phyloP scores from a whole-genome alignment of 202 grass and related monocot genomes.

The Musa balbisiana region DNA sequence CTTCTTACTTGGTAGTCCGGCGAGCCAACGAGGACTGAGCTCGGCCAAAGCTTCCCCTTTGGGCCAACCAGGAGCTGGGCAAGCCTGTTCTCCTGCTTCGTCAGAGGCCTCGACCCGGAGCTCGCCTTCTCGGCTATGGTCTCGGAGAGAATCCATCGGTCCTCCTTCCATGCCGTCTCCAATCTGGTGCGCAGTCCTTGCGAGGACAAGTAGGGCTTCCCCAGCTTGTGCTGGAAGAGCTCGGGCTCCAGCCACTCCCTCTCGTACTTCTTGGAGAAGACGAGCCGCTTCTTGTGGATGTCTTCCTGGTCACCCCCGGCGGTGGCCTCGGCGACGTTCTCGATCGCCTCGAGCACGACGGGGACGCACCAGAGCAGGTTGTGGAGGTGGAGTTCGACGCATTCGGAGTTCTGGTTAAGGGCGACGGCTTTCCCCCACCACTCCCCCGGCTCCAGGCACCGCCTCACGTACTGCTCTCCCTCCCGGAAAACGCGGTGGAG shows the following conservation, averaged over 20 bases:
- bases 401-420: slow-evolving; percentile 13
- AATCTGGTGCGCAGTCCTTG: slow-evolving; percentile 1
- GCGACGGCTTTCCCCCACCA: slow-evolving; percentile 26
- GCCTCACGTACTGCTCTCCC: slow-evolving; percentile 21
- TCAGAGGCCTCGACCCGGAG: neutral
- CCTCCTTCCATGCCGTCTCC: slow-evolving; percentile 21
- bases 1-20: slow-evolving; percentile 20
- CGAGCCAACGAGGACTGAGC: slow-evolving; percentile 13
- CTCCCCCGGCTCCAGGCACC: slow-evolving; percentile 23
- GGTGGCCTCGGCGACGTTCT: slow-evolving; percentile 13
- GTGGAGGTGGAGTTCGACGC: slow-evolving; percentile 25
- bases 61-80: slow-evolving; percentile 18
- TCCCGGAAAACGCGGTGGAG: slow-evolving; percentile 14
- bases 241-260: slow-evolving; percentile 23
- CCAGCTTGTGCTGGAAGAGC: slow-evolving; percentile 19
- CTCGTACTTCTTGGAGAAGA: slow-evolving; percentile 26
- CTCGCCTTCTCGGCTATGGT: neutral
- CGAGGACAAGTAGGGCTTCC: slow-evolving; percentile 11
- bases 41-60: slow-evolving; percentile 14
- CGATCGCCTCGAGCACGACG: slow-evolving; percentile 22
- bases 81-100: slow-evolving; percentile 18
- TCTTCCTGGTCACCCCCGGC: slow-evolving; percentile 13
- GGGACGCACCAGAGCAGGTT: slow-evolving; percentile 23
- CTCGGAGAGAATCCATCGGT: slow-evolving; percentile 23
- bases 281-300: slow-evolving; percentile 1